Evolutionary conservation across 495 filamentous ascomycete species (phyloP).

Genomic region (Aspergillus haitiensis): DNA sequence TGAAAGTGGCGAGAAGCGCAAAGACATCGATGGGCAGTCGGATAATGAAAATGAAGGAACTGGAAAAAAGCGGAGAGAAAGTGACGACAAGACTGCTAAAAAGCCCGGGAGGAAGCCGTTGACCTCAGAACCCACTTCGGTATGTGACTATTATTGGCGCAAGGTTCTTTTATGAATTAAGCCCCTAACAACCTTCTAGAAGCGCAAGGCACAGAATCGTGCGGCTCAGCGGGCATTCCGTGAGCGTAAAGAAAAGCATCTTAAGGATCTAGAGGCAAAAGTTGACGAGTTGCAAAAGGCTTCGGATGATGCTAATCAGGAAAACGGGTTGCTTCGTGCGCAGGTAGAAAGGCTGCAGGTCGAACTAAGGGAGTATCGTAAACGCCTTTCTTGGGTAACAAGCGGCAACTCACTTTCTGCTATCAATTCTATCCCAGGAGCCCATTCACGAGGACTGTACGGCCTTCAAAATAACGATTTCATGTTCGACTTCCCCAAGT

Average conservation of each 20-base stretch:
- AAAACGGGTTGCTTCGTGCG: constrained; percentile 80
- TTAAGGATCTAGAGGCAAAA: constrained; percentile 94
- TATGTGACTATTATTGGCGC: constrained; percentile 48
- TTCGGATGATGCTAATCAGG: constrained; percentile 77
- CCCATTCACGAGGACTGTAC: constrained; percentile 38
- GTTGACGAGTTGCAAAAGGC: constrained; percentile 88
- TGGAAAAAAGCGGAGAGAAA: constrained; percentile 77
- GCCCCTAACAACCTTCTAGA: constrained; percentile 62
- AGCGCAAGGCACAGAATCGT: constrained; percentile 97
- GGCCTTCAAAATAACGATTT: constrained; percentile 76
- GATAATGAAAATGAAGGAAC: constrained; percentile 68
- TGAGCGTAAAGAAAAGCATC: constrained; percentile 95
- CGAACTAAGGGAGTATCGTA: constrained; percentile 87
- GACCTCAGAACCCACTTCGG: constrained; percentile 92
- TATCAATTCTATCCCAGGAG: constrained; percentile 42
- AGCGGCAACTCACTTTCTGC: constrained; percentile 52
- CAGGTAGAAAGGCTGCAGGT: constrained; percentile 84
- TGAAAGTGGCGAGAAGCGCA: constrained; percentile 63
- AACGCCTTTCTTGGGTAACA: constrained; percentile 67
- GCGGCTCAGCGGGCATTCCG: constrained; percentile 96
- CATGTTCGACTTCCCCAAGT: constrained; percentile 92
- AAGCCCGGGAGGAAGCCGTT: constrained; percentile 96
- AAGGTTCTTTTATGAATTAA: background rate
- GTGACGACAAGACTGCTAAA: constrained; percentile 76
- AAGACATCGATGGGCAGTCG: constrained; percentile 73